These are phyloP conservation scores for Aspergillus aculeatinus DNA, from an alignment of 2,329 filamentous ascomycete genomes.

Conservation along the genomic window DNA sequence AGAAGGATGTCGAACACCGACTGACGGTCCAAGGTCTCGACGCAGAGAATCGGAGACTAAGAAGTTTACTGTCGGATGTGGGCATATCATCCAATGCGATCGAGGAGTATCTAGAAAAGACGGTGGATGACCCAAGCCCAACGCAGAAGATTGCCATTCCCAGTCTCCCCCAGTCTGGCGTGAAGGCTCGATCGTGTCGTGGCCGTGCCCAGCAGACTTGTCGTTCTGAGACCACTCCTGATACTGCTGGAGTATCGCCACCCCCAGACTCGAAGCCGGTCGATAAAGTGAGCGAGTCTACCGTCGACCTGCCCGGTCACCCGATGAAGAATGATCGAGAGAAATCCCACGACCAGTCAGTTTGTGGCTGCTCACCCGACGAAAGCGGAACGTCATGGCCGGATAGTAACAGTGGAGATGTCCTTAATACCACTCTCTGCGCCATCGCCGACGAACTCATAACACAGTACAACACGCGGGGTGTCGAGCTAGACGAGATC, in stretches of 20 bases:
- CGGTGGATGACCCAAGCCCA: constrained; percentile 18
- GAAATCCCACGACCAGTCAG: constrained; percentile 7
- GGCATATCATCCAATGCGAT: constrained; percentile 26
- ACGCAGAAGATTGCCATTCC: constrained; percentile 38
- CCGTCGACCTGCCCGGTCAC: too few relatives aligned
- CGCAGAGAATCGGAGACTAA: constrained; percentile 35
- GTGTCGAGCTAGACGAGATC: constrained; percentile 38
- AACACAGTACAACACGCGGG: constrained; percentile 38
- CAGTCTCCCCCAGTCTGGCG: constrained; percentile 21
- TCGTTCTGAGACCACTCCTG: neutral
- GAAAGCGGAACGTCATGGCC: constrained; percentile 19
- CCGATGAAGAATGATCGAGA: too few relatives aligned
- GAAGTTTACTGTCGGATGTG: constrained; percentile 24
- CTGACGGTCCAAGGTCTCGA: constrained; percentile 35
- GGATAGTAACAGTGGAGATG: constrained; percentile 22
- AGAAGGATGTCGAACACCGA: constrained; percentile 35
- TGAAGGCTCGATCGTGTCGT: neutral
- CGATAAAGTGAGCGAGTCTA: too few relatives aligned
- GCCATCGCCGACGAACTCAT: constrained; percentile 41
- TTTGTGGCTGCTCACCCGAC: constrained; percentile 27
- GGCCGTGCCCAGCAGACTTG: neutral
- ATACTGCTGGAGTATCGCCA: neutral
- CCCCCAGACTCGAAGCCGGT: neutral
- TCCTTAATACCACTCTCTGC: constrained; percentile 39
- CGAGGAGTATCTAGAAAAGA: constrained; percentile 28